These are phyloP conservation scores for Spathaspora girioi DNA, from an alignment of 805 yeast species.

Conservation along the genomic window DNA sequence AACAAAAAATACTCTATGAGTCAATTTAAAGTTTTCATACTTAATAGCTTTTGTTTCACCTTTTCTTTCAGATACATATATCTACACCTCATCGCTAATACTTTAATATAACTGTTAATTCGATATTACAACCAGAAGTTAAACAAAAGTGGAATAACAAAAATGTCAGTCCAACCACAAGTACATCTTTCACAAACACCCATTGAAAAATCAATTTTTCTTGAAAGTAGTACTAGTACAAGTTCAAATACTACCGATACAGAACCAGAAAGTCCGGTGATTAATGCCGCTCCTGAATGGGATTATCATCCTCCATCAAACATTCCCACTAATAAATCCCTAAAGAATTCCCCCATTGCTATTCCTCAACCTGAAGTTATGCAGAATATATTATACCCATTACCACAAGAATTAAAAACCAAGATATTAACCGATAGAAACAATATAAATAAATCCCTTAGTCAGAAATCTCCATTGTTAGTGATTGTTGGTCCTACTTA, in stretches of 20 bases:
- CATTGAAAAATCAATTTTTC: neutral
- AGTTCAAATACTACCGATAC: conserved; percentile 5
- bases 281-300: conserved; percentile 9
- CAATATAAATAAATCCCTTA: conserved; percentile 15
- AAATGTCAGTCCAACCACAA: neutral
- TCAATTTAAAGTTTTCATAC: too few relatives aligned
- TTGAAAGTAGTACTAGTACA: neutral
- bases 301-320: conserved; percentile 4
- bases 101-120: too few relatives aligned
- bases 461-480: conserved; percentile 18
- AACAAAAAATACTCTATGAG: too few relatives aligned
- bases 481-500: conserved; percentile 39
- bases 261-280: neutral
- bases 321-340: conserved; percentile 18
- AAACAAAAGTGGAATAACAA: neutral
- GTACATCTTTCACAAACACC: neutral
- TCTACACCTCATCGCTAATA: too few relatives aligned
- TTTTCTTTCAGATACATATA: too few relatives aligned
- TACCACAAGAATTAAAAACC: conserved; percentile 19
- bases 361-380: conserved; percentile 44
- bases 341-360: conserved; percentile 32
- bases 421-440: conserved; percentile 30
- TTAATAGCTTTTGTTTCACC: too few relatives aligned
- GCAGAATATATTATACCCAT: conserved; percentile 37
- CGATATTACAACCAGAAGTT: too few relatives aligned